A percentile compares a stretch with the other conserved stretches of the same genome.
phyloP scores from a whole-genome alignment of 2,329 filamentous ascomycete genomes.

The Talaromyces piceae region DNA sequence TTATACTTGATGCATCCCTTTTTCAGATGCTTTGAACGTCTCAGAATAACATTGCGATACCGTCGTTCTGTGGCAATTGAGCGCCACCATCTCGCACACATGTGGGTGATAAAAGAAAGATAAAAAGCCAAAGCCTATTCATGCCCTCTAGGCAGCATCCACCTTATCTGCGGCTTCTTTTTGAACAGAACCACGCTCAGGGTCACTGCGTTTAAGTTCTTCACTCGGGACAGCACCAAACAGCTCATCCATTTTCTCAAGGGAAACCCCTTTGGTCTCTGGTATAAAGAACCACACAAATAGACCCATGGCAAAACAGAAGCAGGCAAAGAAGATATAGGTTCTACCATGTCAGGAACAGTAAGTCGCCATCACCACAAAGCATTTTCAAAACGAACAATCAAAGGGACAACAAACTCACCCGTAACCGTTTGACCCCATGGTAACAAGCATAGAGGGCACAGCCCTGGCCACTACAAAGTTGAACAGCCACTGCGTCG shows the following conservation, averaged over 20 bases:
- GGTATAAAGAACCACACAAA: slow-evolving; percentile 64
- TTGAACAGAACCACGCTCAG: not conserved
- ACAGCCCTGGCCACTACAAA: slow-evolving; percentile 60
- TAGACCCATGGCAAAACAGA: slow-evolving; percentile 11
- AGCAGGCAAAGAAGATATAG: slow-evolving; percentile 10
- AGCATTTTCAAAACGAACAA: no score
- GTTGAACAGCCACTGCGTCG: slow-evolving; percentile 66
- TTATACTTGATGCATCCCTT: no score
- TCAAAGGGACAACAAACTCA: not conserved
- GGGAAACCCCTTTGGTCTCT: slow-evolving; percentile 59
- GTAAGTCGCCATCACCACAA: slow-evolving; percentile 44
- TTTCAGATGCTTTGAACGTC: no score
- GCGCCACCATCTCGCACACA: no score
- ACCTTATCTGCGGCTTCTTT: not conserved
- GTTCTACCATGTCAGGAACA: slow-evolving; percentile 36
- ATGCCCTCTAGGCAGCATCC: not conserved
- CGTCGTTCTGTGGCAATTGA: no score
- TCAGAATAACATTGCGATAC: no score
- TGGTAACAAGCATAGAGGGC: slow-evolving; percentile 48
- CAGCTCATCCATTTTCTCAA: slow-evolving; percentile 61
- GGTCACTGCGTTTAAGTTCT: not conserved
- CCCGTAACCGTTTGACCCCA: slow-evolving; percentile 10
- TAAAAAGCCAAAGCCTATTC: not conserved
- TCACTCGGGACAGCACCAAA: slow-evolving; percentile 35
- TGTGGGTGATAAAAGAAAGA: no score